phyloP scores from a whole-genome alignment of 805 yeast species.

The Yamadazyma ubonensis region DNA sequence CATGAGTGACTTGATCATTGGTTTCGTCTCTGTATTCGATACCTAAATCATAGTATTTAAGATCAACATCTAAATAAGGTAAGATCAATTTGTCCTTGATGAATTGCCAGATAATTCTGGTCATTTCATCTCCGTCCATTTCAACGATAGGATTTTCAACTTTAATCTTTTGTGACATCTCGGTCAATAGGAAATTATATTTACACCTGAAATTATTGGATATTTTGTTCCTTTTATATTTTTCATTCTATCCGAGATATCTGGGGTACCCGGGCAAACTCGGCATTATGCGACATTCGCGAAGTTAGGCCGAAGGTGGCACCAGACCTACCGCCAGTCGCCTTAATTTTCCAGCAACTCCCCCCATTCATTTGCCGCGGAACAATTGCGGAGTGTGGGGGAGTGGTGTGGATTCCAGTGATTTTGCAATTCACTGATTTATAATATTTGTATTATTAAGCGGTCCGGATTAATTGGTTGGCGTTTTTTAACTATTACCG shows the following conservation, averaged over 20 bases:
- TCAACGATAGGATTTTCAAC: slow-evolving; percentile 91
- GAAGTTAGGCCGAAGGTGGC: no score
- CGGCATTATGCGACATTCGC: no score
- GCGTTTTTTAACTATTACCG: no score
- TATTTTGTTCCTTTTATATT: slow-evolving; percentile 4
- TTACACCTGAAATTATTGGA: slow-evolving; percentile 4
- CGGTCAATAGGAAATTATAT: not conserved
- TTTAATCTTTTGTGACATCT: slow-evolving; percentile 52
- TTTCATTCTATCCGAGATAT: slow-evolving; percentile 9
- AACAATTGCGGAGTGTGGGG: no score
- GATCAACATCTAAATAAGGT: slow-evolving; percentile 83
- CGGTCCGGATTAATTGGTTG: no score
- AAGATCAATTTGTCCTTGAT: slow-evolving; percentile 82
- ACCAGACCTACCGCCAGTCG: no score
- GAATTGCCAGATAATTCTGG: slow-evolving; percentile 91
- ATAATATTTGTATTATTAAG: no score
- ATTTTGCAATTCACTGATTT: not conserved
- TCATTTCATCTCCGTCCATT: slow-evolving; percentile 97
- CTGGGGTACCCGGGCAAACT: slow-evolving; percentile 7
- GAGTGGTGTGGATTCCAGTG: not conserved
- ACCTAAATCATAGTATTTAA: slow-evolving; percentile 89
- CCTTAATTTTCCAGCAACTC: no score
- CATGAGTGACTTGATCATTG: slow-evolving; percentile 82
- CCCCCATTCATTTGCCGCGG: not conserved
- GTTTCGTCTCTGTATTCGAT: slow-evolving; percentile 85